Evolutionary conservation across 2,329 filamentous ascomycete genomes (phyloP).

Genomic region (Paecilomyces sp.): DNA sequence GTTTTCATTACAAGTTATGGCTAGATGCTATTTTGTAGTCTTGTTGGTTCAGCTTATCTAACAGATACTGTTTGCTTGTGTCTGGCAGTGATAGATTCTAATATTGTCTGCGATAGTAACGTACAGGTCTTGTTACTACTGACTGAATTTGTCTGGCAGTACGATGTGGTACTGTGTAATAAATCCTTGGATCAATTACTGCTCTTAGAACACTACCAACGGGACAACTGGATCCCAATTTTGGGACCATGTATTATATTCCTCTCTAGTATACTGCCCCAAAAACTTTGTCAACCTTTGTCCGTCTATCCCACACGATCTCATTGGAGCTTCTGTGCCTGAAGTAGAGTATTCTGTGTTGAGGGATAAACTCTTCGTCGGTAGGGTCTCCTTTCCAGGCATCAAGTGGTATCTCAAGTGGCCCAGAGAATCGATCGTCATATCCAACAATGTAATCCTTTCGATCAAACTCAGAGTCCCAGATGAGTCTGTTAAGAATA

Average conservation of each 20-base stretch:
- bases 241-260: background rate
- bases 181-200: background rate
- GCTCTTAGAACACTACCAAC: background rate
- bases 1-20: too few species aligned
- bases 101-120: too few species aligned
- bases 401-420: constrained; percentile 40
- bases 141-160: background rate
- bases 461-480: constrained; percentile 41
- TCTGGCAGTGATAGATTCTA: too few species aligned
- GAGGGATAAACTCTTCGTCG: constrained; percentile 51
- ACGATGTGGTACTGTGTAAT: background rate
- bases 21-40: too few species aligned
- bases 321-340: constrained; percentile 32
- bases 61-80: too few species aligned
- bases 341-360: constrained; percentile 48
- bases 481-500: constrained; percentile 43
- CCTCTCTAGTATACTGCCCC: constrained; percentile 26
- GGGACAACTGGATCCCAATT: background rate
- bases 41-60: too few species aligned
- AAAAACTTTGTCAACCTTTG: constrained; percentile 42
- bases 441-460: constrained; percentile 47
- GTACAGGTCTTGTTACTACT: background rate
- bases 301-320: constrained; percentile 45
- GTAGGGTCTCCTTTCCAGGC: constrained; percentile 49
- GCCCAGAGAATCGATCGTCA: constrained; percentile 46